Evolutionary conservation across 352 stramenopile genomes (phyloP), one percentile per base, ranked within the genome.

Genomic region (Phytophthora pini): DNA sequence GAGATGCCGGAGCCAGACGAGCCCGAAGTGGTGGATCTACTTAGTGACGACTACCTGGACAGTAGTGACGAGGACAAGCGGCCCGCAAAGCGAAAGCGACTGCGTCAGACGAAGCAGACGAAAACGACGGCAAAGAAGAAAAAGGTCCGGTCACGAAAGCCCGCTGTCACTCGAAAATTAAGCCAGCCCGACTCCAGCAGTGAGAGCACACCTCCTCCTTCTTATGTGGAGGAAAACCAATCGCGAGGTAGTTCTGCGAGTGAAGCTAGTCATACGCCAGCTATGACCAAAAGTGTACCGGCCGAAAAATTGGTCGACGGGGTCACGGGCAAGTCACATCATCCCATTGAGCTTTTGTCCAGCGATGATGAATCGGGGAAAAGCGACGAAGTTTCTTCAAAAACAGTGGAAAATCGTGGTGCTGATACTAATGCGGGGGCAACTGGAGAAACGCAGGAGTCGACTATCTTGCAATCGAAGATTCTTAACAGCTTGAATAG

Each of bases 41-140:
- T 88, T 13, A 85, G 75, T 36, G 79, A 87, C 26, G 79, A 85
- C 24, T 81, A 80, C 36, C 34, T 87, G 13, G 56, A 83, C 40
- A 79, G 57, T 39, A 79, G 57, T 39, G 67, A 82, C 17, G 55
- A 68, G n/a, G 64, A 59, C 3, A 63, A 36, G 11, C 47, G 10
- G 1, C 20, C 60, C 1, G 55, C 51, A 4, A 79, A 72, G 22
- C 43, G 17, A 17, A 78, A 77, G 22, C 63, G 63, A 31, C 22
- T 68, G 31, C 74, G 60, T 13, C 66, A 78, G 55, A 11, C 45
- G 9, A n/a, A 49, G 3, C 66, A 78, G 55, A 11, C 45, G 9
- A n/a, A 49, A 4, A 4, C 22, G 9, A 17, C 38, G 4, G 52
- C 53, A 56, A 75, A 66, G 22, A 74, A 68, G 60, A 76, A 70